These are phyloP conservation scores for Aspergillus terreus DNA, from an alignment of 2,329 filamentous ascomycete species.

Conservation along the genomic window DNA sequence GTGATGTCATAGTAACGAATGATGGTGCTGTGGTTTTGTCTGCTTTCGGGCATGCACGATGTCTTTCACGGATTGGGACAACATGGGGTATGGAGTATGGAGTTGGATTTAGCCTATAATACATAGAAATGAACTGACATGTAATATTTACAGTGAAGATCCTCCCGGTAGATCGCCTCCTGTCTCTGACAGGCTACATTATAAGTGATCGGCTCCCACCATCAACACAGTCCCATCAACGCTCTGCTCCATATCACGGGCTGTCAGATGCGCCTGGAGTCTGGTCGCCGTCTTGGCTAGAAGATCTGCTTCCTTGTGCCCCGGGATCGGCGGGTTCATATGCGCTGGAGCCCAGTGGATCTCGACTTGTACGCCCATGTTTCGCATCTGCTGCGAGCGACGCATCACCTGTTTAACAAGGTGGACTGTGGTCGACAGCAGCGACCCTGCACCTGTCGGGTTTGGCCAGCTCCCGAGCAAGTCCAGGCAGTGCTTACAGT, in stretches of 20 bases:
- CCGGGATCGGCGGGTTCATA: neutral
- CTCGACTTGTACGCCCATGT: neutral
- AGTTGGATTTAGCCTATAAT: neutral
- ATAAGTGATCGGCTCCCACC: neutral
- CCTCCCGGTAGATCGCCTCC: too few relatives aligned
- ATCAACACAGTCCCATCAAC: neutral
- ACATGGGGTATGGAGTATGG: neutral
- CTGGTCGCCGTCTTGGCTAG: too few relatives aligned
- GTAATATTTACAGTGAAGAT: neutral
- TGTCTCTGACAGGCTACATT: neutral
- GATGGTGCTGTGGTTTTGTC: neutral
- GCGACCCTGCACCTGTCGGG: neutral
- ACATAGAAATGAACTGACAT: neutral
- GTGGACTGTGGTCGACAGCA: neutral
- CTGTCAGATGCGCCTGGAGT: too few relatives aligned
- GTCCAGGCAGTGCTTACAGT: neutral
- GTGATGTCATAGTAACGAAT: slow-evolving; percentile 5
- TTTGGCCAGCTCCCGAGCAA: neutral
- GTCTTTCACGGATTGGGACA: neutral
- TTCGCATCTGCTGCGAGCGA: neutral
- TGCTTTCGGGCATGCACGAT: slow-evolving; percentile 1
- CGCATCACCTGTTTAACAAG: neutral
- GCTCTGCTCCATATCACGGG: neutral
- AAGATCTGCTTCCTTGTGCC: neutral
- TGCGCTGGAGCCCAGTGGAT: neutral